Percentiles rank a stretch among this genome's conserved stretches.
phyloP scores from a whole-genome alignment of 805 yeast species.

The Teunomyces stri region DNA sequence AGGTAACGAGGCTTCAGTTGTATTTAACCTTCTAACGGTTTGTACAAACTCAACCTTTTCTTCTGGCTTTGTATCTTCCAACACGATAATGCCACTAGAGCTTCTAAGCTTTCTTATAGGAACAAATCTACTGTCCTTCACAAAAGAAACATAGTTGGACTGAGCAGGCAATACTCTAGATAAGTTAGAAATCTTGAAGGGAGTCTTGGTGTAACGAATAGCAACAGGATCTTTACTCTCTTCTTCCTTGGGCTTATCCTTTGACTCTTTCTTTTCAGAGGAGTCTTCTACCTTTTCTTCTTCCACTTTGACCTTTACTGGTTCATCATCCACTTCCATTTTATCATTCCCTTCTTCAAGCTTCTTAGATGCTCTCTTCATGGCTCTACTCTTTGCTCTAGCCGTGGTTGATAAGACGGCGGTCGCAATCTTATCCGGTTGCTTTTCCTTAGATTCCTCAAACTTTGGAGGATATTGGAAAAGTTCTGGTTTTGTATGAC shows the following conservation, averaged over 20 bases:
- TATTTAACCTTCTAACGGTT: constrained; percentile 77
- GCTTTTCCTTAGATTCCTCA: constrained; percentile 75
- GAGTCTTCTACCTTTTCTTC: constrained; percentile 17
- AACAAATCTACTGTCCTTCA: constrained; percentile 63
- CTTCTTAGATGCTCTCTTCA: constrained; percentile 54
- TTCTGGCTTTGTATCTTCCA: constrained; percentile 60
- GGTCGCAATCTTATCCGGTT: constrained; percentile 84
- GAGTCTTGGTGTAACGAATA: constrained; percentile 56
- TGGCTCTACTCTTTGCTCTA: constrained; percentile 90
- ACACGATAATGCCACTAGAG: constrained; percentile 67
- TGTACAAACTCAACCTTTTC: constrained; percentile 66
- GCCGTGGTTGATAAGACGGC: constrained; percentile 94
- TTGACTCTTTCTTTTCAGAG: constrained; percentile 11
- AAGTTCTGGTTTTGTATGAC: constrained; percentile 74
- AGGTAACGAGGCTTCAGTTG: constrained; percentile 72
- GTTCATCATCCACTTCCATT: constrained; percentile 41
- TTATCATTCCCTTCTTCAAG: constrained; percentile 44
- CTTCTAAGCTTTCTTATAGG: constrained; percentile 80
- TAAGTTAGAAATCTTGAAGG: constrained; percentile 73
- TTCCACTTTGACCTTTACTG: constrained; percentile 12
- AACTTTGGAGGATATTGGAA: constrained; percentile 89
- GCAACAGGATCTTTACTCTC: constrained; percentile 33
- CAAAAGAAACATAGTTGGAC: constrained; percentile 75
- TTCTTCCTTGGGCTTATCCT: constrained; percentile 24
- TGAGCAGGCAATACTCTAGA: constrained; percentile 90